A percentile compares a stretch with the other conserved stretches of the same genome.
Evolutionary conservation across 2,329 filamentous ascomycete species (phyloP).

Genomic region (Fusarium ramigenum): DNA sequence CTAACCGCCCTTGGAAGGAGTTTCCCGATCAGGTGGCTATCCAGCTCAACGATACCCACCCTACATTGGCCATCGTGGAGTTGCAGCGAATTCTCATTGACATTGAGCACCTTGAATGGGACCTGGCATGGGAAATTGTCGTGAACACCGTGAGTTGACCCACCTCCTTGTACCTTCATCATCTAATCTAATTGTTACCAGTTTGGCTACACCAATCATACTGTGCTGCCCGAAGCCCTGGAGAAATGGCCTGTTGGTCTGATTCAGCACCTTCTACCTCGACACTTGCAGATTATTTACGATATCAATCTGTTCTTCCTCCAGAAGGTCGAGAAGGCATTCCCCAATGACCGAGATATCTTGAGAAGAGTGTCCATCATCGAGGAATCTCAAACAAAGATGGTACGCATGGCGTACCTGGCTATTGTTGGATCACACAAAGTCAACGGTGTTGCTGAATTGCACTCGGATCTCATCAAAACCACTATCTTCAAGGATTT

Average conservation of each 20-base stretch:
- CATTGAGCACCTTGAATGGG: conserved; percentile 90
- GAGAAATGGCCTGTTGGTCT: conserved; percentile 98
- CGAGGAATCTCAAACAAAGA: conserved; percentile 95
- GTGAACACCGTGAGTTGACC: conserved; percentile 65
- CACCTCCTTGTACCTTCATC: neutral
- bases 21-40: conserved; percentile 97
- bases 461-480: conserved; percentile 97
- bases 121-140: conserved; percentile 87
- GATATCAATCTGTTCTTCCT: conserved; percentile 97
- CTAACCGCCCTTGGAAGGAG: conserved; percentile 87
- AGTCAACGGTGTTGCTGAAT: conserved; percentile 96
- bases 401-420: conserved; percentile 96
- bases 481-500: conserved; percentile 99
- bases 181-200: conserved; percentile 44
- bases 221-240: conserved; percentile 92
- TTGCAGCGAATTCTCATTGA: conserved; percentile 93
- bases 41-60: conserved; percentile 97
- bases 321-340: conserved; percentile 87
- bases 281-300: conserved; percentile 96
- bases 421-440: conserved; percentile 98
- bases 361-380: conserved; percentile 93
- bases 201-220: conserved; percentile 99
- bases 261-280: conserved; percentile 89
- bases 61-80: conserved; percentile 94
- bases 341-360: conserved; percentile 89